Evolutionary conservation across 176 grass and related monocot genomes (phyloP), one percentile per base, ranked within the genome.

Genomic region (Pontederia paniculata): DNA sequence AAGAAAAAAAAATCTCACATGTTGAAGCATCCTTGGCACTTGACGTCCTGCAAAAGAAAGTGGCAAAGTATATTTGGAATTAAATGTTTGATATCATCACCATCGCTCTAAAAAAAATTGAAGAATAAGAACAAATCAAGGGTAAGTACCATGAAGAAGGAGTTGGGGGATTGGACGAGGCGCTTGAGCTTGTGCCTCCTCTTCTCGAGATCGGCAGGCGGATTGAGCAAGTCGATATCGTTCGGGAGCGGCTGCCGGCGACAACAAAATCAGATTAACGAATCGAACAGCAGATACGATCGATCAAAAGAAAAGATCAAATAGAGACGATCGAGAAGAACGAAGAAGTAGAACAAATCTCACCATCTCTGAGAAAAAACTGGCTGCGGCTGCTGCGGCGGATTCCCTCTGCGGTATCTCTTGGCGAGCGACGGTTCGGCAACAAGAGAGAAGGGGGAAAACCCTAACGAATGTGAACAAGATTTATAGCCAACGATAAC

Each of bases 171-270:
- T 66, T 89, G 86, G 52, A 89, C 86, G 28, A 89, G 86, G 58
- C 86, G 81, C 78, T 89, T 90, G 81, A 85, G 84, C 70, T 90
- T 90, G 81, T 90, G 86, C 81, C 85, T 90, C 57, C 50, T 83
- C 74, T 90, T 90, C 77, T 90, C 86, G 41, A 90, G 74, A 48
- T 90, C 86, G 44, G 77, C 71, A 15, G 86, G 86, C 16, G 86
- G 86, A 74, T 90, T 82, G 50, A 90, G 86, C 10, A 90, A 81
- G 62, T 90, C 86, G 73, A 90, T 85, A 76, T 90, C 86, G 74
- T 90, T 90, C 76, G 70, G 74, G 10, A 90, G 81, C 60, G 81
- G 81, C 86, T 90, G 72, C 28, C 28, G 1, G 28, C 28, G 7
- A 37, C 0, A 37, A 2, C 28, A 37, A 37, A 6, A 6, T 37